Base-by-base conservation (phyloP, 1,139 yeast genomes). In the Debaryomyces coudertii region DNA sequence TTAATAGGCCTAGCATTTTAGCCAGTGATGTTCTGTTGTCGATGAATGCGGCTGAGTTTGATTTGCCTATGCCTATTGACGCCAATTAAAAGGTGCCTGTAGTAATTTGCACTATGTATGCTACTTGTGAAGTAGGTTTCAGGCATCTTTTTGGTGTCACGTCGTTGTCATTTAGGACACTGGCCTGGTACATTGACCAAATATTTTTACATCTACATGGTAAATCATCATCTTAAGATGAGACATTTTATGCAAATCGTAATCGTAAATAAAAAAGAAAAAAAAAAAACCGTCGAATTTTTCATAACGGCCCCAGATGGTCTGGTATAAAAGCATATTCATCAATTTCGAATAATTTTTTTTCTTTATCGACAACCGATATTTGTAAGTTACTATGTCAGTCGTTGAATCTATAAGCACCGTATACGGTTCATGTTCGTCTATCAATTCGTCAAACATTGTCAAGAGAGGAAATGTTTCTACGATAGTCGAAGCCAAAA, bases 381-480 rank as follows among this genome's bases (percentile, higher is more conserved):
- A 40, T 22, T 15, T 29, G n/a, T 28, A 23, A 33, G 14, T 16
- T n/a, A 40, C 27, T n/a, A 57, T 56, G 61, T 50, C 59, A 47
- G 50, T 49, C 35, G 56, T 54, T 47, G 54, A 51, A 45, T 47
- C 54, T 11, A 30, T 40, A 15, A 31, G 39, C 28, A 34, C 28
- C 25, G 12, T 39, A n/a, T 35, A 40, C 18, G 30, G 40, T 15
- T 16, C 45, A 11, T 31, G 40, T 15, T 16, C 45, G 14, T 31
- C 48, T 12, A 22, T 33, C 16, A 33, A 23, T 7, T 47, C 58
- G 29, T 27, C 36, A 11, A 20, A 28, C n/a, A 22, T 46, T 12
- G 52, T 57, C 42, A 56, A 59, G 31, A 53, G 52, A 41, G 73
- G 72, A 14, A 69, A 68, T 52, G 55, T 68, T 43, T 59, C 64